Conservation (phyloP, 2,329 filamentous ascomycete species). For the Alternaria consortialis region DNA sequence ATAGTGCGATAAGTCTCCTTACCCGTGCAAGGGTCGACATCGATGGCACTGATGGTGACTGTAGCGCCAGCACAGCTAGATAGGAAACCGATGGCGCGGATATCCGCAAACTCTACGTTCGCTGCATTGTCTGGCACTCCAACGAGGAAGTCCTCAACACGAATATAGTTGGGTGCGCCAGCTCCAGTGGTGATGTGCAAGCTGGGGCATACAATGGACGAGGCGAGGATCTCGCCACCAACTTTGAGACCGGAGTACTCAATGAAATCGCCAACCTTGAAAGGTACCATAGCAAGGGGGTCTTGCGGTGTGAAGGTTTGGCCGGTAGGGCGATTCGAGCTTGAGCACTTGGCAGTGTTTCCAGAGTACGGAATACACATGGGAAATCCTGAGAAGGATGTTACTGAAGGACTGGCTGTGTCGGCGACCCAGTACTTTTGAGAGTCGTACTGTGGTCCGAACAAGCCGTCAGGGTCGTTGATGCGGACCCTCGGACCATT, state of each 20-base stretch:
- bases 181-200: conserved; percentile 51
- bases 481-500: conserved; percentile 51
- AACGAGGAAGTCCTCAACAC: conserved; percentile 55
- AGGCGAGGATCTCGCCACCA: conserved; percentile 47
- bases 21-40: conserved; percentile 56
- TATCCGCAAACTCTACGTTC: conserved; percentile 51
- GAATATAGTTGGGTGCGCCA: conserved; percentile 50
- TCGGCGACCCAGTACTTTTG: conserved; percentile 59
- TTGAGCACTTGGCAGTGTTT: conserved; percentile 49
- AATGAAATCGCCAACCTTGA: conserved; percentile 54
- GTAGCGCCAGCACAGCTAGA: conserved; percentile 48
- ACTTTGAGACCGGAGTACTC: conserved; percentile 51
- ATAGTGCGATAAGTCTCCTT: conserved; percentile 49
- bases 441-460: conserved; percentile 34
- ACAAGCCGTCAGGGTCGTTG: conserved; percentile 59
- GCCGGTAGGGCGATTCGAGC: conserved; percentile 48
- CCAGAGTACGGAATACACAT: conserved; percentile 61
- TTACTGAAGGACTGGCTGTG: conserved; percentile 59
- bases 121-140: conserved; percentile 50
- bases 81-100: conserved; percentile 48
- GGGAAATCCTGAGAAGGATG: conserved; percentile 61
- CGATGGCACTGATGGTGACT: conserved; percentile 52
- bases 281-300: conserved; percentile 53
- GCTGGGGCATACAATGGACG: conserved; percentile 50
- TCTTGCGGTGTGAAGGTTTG: conserved; percentile 47